Percentiles rank a stretch among this genome's conserved stretches.
These are phyloP conservation scores for Entonaema liquescens DNA, from an alignment of 495 filamentous ascomycete genomes.

Conservation along the genomic window DNA sequence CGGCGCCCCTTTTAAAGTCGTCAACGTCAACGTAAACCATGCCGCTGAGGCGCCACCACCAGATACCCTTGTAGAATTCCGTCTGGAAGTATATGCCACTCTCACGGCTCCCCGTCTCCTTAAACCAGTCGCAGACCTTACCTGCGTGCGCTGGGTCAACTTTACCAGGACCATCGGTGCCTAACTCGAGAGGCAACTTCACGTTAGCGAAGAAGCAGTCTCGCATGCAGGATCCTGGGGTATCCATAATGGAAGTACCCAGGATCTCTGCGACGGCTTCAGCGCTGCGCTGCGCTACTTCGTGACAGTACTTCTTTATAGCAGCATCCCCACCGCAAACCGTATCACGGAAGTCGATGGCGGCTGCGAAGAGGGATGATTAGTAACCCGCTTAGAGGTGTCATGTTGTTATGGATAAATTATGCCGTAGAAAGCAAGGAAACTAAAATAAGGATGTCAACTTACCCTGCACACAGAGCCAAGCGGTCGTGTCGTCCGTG, in stretches of 20 bases:
- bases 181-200: conserved; percentile 64
- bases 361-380: conserved; percentile 60
- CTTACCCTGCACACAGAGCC: conserved; percentile 35
- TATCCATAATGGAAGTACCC: conserved; percentile 73
- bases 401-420: neutral
- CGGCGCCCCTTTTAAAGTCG: conserved; percentile 72
- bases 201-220: conserved; percentile 69
- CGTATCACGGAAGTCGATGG: conserved; percentile 68
- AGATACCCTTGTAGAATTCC: conserved; percentile 61
- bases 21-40: conserved; percentile 75
- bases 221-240: conserved; percentile 48
- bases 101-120: conserved; percentile 25
- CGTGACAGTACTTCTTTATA: conserved; percentile 66
- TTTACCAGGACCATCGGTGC: conserved; percentile 38
- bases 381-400: neutral
- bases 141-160: conserved; percentile 22
- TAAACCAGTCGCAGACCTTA: conserved; percentile 34
- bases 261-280: conserved; percentile 63
- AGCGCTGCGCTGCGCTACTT: conserved; percentile 65
- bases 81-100: conserved; percentile 47
- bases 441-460: neutral
- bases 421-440: neutral
- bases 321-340: conserved; percentile 75
- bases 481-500: conserved; percentile 29
- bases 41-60: conserved; percentile 73